phyloP scores from a whole-genome alignment of 148 eudicot species.

The Nepenthes mirabilis region DNA sequence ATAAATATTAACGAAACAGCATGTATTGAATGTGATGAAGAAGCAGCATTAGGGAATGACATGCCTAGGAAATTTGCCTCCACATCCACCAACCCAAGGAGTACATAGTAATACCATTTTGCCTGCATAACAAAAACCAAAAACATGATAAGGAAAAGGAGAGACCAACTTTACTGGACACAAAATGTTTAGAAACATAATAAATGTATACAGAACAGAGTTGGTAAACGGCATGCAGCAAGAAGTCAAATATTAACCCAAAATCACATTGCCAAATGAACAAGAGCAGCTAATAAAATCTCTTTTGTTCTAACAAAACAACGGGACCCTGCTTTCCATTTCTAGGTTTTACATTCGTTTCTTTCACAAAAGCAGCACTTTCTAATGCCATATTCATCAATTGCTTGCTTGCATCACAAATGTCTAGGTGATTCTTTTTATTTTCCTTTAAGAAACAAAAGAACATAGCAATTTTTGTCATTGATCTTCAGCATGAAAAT shows the following conservation, averaged over 20 bases:
- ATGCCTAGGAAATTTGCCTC: constrained; percentile 75
- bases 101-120: constrained; percentile 74
- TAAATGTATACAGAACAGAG: neutral
- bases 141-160: neutral
- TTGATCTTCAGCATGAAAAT: too few species aligned
- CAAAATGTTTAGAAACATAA: neutral
- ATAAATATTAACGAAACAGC: neutral
- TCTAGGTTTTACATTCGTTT: too few species aligned
- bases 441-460: too few species aligned
- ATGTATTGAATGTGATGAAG: neutral
- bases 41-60: neutral
- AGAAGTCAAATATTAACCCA: neutral
- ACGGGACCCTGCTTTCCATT: too few species aligned
- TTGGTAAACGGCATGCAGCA: constrained; percentile 1
- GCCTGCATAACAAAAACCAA: constrained; percentile 38
- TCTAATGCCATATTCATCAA: too few species aligned
- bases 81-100: constrained; percentile 76
- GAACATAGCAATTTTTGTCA: too few species aligned
- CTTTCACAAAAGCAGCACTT: too few species aligned
- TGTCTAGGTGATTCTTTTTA: too few species aligned
- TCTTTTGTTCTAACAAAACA: too few species aligned
- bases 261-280: neutral
- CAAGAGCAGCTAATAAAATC: neutral
- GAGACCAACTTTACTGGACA: neutral
- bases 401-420: too few species aligned